phyloP scores from a whole-genome alignment of 345 rosid genomes.

The Firmiana major region DNA sequence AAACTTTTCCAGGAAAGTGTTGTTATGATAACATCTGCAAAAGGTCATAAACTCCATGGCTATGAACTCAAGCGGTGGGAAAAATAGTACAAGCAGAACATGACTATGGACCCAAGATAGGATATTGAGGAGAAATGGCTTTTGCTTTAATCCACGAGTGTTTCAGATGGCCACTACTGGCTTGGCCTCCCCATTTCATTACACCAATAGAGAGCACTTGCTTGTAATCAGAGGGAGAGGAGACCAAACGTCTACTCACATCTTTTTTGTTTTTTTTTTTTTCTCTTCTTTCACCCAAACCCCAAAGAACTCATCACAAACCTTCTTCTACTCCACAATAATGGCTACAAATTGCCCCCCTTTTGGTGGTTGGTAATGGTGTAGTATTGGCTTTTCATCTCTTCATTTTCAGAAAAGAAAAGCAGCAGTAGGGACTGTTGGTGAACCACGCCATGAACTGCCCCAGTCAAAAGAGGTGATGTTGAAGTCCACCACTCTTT shows the following conservation, averaged over 20 bases:
- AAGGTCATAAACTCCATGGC: not conserved
- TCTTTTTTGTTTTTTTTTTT: not conserved
- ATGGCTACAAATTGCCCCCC: conserved; percentile 13
- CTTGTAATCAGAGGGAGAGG: conserved; percentile 6
- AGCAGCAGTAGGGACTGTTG: not conserved
- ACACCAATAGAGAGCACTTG: not conserved
- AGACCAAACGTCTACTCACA: conserved; percentile 15
- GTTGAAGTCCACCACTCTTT: not conserved
- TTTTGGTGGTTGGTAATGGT: not conserved
- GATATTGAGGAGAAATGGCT: not conserved
- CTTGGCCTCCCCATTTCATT: not conserved
- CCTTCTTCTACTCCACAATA: conserved; percentile 25
- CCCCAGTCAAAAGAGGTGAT: conserved; percentile 3
- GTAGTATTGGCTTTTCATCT: not conserved
- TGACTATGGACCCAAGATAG: not conserved
- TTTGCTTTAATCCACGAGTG: not conserved
- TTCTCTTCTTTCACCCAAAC: not conserved
- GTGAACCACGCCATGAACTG: not conserved
- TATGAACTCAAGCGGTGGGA: not conserved
- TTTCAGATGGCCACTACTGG: not conserved
- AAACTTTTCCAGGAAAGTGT: not conserved
- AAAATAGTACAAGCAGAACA: not conserved
- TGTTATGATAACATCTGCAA: not conserved
- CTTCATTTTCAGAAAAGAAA: not conserved
- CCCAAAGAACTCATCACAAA: not conserved